These are phyloP conservation scores for Collariella sp. DNA, from an alignment of 495 filamentous ascomycete genomes.

Conservation along the genomic window DNA sequence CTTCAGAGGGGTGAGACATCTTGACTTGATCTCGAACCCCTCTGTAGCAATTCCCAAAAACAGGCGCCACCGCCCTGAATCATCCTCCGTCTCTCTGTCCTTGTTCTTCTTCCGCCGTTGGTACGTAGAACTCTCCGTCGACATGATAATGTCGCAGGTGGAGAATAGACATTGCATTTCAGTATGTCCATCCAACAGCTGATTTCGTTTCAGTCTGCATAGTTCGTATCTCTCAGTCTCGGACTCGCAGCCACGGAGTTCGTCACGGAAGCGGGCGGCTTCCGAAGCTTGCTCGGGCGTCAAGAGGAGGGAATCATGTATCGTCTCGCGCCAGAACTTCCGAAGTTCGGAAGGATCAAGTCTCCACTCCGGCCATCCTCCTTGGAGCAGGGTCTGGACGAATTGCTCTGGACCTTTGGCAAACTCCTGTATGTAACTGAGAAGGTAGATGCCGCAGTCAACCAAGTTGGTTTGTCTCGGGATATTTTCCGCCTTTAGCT, in stretches of 20 bases:
- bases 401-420: constrained; percentile 60
- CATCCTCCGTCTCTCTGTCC: not conserved
- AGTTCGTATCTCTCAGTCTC: not conserved
- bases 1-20: not conserved
- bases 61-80: not conserved
- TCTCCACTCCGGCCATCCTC: constrained; percentile 27
- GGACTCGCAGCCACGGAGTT: not conserved
- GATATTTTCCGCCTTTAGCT: constrained; percentile 59
- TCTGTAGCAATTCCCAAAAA: not conserved
- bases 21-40: not conserved
- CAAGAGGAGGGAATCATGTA: constrained; percentile 11
- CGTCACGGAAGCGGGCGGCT: not conserved
- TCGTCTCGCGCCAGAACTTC: constrained; percentile 28
- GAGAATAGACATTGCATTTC: not conserved
- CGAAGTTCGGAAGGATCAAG: constrained; percentile 31
- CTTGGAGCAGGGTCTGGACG: constrained; percentile 29
- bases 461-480: constrained; percentile 76
- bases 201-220: not conserved
- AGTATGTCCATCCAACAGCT: not conserved
- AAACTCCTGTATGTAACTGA: constrained; percentile 78
- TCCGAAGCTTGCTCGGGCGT: not conserved
- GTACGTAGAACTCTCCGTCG: not conserved
- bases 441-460: constrained; percentile 81
- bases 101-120: not conserved
- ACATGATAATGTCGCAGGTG: not conserved